Evolutionary conservation across 768 basidiomycete genomes (phyloP).

Genomic region (Rhizopogon vulgaris): DNA sequence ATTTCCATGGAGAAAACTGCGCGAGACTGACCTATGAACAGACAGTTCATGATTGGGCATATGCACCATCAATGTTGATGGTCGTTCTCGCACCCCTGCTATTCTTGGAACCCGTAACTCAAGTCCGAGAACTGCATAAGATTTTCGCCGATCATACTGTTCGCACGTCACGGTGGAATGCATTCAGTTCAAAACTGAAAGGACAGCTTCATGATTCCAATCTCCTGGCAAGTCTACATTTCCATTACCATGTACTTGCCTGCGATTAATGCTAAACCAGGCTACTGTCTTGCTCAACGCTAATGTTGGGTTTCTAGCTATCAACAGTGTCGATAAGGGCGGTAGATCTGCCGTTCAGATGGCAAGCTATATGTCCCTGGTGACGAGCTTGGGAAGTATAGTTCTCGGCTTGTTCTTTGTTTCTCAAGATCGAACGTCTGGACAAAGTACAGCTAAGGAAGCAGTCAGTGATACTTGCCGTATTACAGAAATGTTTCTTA

Average conservation of each 20-base stretch:
- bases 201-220: constrained; percentile 48
- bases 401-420: constrained; percentile 31
- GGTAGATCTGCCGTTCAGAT: constrained; percentile 26
- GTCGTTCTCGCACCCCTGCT: constrained; percentile 33
- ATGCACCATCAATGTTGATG: constrained; percentile 32
- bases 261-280: constrained; percentile 17
- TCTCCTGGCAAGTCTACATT: constrained; percentile 38
- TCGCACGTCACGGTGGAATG: constrained; percentile 36
- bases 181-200: constrained; percentile 37
- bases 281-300: constrained; percentile 45
- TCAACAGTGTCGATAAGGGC: constrained; percentile 31
- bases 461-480: constrained; percentile 19
- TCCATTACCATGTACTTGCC: background rate
- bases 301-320: constrained; percentile 49
- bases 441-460: constrained; percentile 15
- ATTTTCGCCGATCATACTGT: constrained; percentile 45
- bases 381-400: constrained; percentile 29
- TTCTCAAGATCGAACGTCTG: constrained; percentile 29
- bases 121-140: constrained; percentile 37
- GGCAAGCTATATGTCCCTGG: constrained; percentile 32
- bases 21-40: constrained; percentile 34
- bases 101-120: constrained; percentile 45
- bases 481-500: constrained; percentile 3
- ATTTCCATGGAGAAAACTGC: constrained; percentile 38
- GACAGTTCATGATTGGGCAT: constrained; percentile 23